Evolutionary conservation across 1,284 basidiomycete species (phyloP).

Genomic region (Megacollybia platyphylla): DNA sequence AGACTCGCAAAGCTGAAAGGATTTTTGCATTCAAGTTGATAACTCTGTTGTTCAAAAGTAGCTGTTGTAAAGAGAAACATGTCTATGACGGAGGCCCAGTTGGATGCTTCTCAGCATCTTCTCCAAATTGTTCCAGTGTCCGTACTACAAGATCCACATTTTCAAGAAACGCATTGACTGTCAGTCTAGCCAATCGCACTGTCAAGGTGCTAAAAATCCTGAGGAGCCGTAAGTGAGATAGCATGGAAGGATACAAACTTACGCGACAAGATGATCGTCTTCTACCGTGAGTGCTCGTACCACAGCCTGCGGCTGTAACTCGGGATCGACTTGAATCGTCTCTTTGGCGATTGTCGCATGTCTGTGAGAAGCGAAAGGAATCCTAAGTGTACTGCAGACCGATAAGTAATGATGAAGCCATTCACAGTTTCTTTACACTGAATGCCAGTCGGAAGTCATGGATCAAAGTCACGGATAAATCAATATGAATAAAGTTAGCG

Average conservation of each 20-base stretch:
- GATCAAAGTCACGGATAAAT: background rate
- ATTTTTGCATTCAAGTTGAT: background rate
- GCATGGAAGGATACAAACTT: conserved; percentile 9
- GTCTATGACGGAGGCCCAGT: conserved; percentile 3
- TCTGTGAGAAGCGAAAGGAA: conserved; percentile 62
- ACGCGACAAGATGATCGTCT: conserved; percentile 62
- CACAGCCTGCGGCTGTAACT: conserved; percentile 71
- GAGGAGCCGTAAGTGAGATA: conserved; percentile 4
- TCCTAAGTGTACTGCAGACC: conserved; percentile 48
- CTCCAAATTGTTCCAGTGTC: conserved; percentile 70
- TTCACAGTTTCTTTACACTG: conserved; percentile 13
- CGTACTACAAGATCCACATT: conserved; percentile 76
- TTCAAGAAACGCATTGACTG: conserved; percentile 77
- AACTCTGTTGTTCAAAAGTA: background rate
- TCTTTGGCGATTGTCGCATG: conserved; percentile 73
- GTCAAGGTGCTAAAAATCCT: conserved; percentile 69
- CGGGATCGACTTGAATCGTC: conserved; percentile 75
- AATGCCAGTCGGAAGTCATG: conserved; percentile 17
- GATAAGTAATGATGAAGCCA: conserved; percentile 4
- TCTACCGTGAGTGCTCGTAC: conserved; percentile 57
- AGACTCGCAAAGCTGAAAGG: background rate
- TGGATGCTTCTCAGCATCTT: conserved; percentile 30
- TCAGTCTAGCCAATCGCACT: conserved; percentile 70
- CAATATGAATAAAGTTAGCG: background rate
- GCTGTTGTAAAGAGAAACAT: background rate